A percentile compares a stretch with the other conserved stretches of the same genome.
Evolutionary conservation across 129 eudicot species (phyloP).

Genomic region (Artemisia tridentata): DNA sequence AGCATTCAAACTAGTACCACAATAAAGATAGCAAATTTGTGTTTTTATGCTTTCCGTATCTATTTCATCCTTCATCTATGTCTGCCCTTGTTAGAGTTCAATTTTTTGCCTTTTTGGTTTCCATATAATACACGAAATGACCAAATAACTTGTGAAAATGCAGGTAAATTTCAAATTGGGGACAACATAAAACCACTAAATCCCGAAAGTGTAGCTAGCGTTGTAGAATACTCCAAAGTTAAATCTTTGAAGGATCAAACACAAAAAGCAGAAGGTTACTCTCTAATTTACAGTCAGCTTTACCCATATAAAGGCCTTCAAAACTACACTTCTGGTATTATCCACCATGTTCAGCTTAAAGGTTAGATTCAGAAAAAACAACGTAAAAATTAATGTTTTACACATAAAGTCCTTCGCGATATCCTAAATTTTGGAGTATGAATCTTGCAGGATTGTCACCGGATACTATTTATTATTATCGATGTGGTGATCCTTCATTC

Average conservation of each 20-base stretch:
- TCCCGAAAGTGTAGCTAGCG: conserved; percentile 63
- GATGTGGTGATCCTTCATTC: conserved; percentile 86
- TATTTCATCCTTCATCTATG: too few species aligned
- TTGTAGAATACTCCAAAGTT: conserved; percentile 62
- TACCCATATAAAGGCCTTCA: conserved; percentile 87
- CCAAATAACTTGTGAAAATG: conserved; percentile 16
- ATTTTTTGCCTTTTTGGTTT: background rate
- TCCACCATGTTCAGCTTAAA: conserved; percentile 86
- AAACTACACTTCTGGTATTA: conserved; percentile 95
- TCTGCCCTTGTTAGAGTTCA: too few species aligned
- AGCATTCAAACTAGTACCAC: too few species aligned
- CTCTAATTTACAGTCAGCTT: conserved; percentile 74
- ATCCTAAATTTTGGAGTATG: conserved; percentile 11
- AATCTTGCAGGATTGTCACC: conserved; percentile 63
- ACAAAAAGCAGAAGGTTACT: conserved; percentile 60
- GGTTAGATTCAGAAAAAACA: conserved; percentile 35
- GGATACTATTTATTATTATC: conserved; percentile 54
- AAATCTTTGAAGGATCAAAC: conserved; percentile 29
- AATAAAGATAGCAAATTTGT: too few species aligned
- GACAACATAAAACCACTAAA: conserved; percentile 62
- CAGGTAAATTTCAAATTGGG: conserved; percentile 96
- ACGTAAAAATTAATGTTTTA: background rate
- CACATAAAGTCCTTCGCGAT: conserved; percentile 10
- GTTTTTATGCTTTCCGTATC: too few species aligned
- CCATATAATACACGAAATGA: too few species aligned